phyloP scores from a whole-genome alignment of 805 yeast genomes.

The Candida sithepensis region DNA sequence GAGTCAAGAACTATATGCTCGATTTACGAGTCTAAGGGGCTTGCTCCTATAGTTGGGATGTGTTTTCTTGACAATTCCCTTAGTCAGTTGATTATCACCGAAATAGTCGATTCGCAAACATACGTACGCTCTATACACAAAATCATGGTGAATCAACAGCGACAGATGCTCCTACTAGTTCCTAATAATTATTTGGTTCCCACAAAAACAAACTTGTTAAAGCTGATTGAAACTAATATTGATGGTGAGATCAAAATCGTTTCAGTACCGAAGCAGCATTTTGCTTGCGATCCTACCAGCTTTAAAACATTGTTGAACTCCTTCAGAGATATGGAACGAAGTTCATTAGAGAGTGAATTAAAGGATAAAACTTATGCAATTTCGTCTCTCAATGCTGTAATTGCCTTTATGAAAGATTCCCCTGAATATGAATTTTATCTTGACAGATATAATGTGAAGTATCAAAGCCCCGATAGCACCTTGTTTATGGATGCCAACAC shows the following conservation, averaged over 20 bases:
- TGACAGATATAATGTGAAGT: constrained; percentile 34
- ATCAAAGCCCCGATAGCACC: constrained; percentile 36
- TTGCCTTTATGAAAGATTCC: constrained; percentile 21
- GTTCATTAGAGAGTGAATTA: constrained; percentile 22
- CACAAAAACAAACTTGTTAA: constrained; percentile 29
- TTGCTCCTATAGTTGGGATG: constrained; percentile 34
- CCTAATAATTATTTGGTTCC: constrained; percentile 30
- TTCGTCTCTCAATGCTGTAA: constrained; percentile 32
- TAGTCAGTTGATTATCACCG: constrained; percentile 36
- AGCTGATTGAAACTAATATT: constrained; percentile 31
- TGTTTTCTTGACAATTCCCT: constrained; percentile 36
- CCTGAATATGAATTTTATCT: constrained; percentile 18
- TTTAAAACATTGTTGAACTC: constrained; percentile 5
- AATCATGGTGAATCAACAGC: constrained; percentile 26
- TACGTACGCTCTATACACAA: constrained; percentile 42
- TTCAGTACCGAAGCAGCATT: constrained; percentile 25
- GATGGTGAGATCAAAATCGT: constrained; percentile 16
- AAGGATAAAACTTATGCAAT: constrained; percentile 30
- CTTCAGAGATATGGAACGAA: constrained; percentile 15
- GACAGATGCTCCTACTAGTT: constrained; percentile 34
- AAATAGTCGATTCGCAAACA: constrained; percentile 42
- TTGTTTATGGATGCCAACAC: constrained; percentile 42
- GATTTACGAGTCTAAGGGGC: constrained; percentile 19
- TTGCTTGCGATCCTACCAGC: constrained; percentile 18
- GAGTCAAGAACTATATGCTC: constrained; percentile 15